Percentiles rank a stretch among this genome's conserved stretches.
These are phyloP conservation scores for Nigrograna mackinnonii DNA, from an alignment of 2,329 filamentous ascomycete genomes.

Conservation along the genomic window DNA sequence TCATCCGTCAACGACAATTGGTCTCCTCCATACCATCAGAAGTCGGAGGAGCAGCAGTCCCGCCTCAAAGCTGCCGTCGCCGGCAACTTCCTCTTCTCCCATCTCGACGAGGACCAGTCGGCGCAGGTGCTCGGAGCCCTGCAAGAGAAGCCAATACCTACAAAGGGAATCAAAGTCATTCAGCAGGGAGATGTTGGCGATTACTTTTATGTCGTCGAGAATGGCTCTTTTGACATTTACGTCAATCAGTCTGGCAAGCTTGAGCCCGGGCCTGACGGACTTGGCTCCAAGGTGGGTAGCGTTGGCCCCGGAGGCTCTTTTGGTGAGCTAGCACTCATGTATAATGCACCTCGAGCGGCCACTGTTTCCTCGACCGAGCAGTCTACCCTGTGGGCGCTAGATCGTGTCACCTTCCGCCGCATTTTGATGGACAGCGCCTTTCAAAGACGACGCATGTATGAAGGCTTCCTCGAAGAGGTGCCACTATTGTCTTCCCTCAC, in stretches of 20 bases:
- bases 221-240: constrained; percentile 86
- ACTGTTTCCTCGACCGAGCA: constrained; percentile 85
- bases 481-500: constrained; percentile 82
- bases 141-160: constrained; percentile 92
- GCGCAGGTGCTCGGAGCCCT: constrained; percentile 85
- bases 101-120: constrained; percentile 92
- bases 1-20: constrained; percentile 85
- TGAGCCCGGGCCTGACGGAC: constrained; percentile 77
- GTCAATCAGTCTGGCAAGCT: constrained; percentile 79
- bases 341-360: constrained; percentile 93
- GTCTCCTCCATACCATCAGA: constrained; percentile 83
- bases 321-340: constrained; percentile 96
- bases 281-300: constrained; percentile 79
- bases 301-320: constrained; percentile 92
- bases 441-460: constrained; percentile 93
- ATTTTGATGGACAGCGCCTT: constrained; percentile 99
- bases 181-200: constrained; percentile 94
- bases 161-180: constrained; percentile 89
- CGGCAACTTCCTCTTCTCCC: constrained; percentile 90
- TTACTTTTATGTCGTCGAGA: constrained; percentile 97
- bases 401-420: constrained; percentile 93
- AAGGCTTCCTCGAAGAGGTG: constrained; percentile 94
- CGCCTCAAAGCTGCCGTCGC: constrained; percentile 82
- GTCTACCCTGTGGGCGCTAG: constrained; percentile 89
- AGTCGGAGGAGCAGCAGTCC: constrained; percentile 77